These are phyloP conservation scores for Mimosa bimucronata DNA, from an alignment of 306 rosid genomes.

Conservation along the genomic window DNA sequence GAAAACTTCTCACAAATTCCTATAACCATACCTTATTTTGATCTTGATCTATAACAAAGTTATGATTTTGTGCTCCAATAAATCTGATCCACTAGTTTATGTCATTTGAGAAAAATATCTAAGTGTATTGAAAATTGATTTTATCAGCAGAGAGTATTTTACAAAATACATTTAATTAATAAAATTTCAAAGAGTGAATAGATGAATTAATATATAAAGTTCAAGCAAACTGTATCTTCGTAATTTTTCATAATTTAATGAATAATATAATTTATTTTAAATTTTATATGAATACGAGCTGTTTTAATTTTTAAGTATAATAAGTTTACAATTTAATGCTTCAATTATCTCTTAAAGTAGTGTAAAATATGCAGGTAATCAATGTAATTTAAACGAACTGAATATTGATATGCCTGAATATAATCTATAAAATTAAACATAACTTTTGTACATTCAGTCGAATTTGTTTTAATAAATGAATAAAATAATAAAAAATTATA, in stretches of 20 bases:
- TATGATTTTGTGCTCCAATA: too few species aligned
- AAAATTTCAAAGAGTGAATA: not conserved
- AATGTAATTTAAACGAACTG: not conserved
- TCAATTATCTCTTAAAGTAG: too few species aligned
- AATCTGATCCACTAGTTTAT: not conserved
- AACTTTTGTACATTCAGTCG: not conserved
- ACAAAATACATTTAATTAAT: not conserved
- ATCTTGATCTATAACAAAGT: too few species aligned
- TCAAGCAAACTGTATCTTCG: not conserved
- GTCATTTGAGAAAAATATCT: too few species aligned
- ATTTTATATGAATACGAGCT: too few species aligned
- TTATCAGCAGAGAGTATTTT: not conserved
- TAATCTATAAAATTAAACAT: not conserved
- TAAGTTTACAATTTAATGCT: too few species aligned
- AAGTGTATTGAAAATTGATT: not conserved
- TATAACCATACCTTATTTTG: not conserved
- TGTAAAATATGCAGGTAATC: too few species aligned
- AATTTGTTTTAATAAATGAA: not conserved
- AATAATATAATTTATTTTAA: too few species aligned
- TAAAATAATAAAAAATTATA: not conserved
- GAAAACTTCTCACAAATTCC: not conserved
- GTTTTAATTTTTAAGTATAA: too few species aligned
- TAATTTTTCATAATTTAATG: not conserved
- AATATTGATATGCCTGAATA: not conserved
- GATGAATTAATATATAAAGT: too few species aligned